Evolutionary conservation across 1,139 yeast species (phyloP).

Genomic region (Protomyces pachydermus): DNA sequence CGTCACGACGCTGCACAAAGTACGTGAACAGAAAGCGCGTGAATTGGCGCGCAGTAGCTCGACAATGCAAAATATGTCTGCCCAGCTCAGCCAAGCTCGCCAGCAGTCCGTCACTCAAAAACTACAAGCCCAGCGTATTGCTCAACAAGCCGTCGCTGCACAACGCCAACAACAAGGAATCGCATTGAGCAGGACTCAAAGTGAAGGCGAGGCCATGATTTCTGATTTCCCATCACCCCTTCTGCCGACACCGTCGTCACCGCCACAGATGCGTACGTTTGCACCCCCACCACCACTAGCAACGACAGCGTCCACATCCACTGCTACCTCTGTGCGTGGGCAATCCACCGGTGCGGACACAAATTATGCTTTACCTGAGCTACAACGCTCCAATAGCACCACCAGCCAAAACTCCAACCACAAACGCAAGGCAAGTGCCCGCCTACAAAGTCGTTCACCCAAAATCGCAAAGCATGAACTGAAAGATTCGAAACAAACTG

Average conservation of each 20-base stretch:
- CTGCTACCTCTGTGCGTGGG: neutral
- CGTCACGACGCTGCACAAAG: constrained; percentile 12
- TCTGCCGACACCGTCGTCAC: constrained; percentile 20
- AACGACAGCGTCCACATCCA: neutral
- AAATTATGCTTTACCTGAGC: neutral
- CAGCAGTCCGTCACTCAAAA: constrained; percentile 16
- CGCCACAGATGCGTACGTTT: constrained; percentile 24
- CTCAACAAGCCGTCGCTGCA: constrained; percentile 20
- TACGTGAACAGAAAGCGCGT: constrained; percentile 22
- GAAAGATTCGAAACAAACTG: neutral
- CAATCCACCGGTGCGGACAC: neutral
- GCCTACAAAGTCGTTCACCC: neutral
- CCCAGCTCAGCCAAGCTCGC: constrained; percentile 11
- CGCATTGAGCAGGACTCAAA: neutral
- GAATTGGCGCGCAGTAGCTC: constrained; percentile 13
- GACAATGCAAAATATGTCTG: constrained; percentile 13
- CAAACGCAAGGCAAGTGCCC: neutral
- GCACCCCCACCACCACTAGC: constrained; percentile 22
- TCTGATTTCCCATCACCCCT: constrained; percentile 12
- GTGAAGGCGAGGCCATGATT: neutral
- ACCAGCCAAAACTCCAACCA: neutral
- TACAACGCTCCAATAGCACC: neutral
- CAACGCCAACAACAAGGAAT: constrained; percentile 7
- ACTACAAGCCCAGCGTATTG: constrained; percentile 14
- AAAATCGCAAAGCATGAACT: neutral